A percentile compares a stretch with the other conserved stretches of the same genome.
Evolutionary conservation across 129 eudicot species (phyloP).

Genomic region (Tagetes erecta): DNA sequence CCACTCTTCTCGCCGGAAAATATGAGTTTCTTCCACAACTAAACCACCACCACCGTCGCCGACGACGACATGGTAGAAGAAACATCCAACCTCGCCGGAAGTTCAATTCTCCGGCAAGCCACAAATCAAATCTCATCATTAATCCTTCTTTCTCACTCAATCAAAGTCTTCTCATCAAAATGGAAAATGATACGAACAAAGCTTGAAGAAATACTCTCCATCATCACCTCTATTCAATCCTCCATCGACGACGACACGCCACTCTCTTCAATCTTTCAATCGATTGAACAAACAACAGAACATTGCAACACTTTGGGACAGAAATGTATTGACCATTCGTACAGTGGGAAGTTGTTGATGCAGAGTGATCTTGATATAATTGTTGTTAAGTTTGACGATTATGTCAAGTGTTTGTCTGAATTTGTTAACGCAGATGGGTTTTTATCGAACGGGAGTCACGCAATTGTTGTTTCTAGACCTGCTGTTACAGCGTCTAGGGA

Average conservation of each 20-base stretch:
- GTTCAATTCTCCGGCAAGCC: constrained; percentile 35
- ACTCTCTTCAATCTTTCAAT: constrained; percentile 37
- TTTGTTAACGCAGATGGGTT: constrained; percentile 45
- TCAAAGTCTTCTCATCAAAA: constrained; percentile 56
- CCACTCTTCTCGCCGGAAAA: constrained; percentile 23
- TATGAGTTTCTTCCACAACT: constrained; percentile 16
- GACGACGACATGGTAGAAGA: constrained; percentile 42
- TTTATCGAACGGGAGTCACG: constrained; percentile 38
- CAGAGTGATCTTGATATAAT: constrained; percentile 83
- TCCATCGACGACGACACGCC: constrained; percentile 33
- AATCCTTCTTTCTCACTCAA: constrained; percentile 55
- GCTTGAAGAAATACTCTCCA: constrained; percentile 60
- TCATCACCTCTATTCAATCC: constrained; percentile 43
- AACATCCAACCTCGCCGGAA: constrained; percentile 25
- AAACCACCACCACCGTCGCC: not conserved
- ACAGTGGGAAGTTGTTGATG: constrained; percentile 79
- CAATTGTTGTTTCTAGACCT: constrained; percentile 78
- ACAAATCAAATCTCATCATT: constrained; percentile 50
- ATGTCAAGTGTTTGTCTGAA: constrained; percentile 44
- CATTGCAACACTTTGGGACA: constrained; percentile 45
- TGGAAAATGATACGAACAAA: constrained; percentile 66
- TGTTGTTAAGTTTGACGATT: constrained; percentile 47
- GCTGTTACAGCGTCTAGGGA: constrained; percentile 53
- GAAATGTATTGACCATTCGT: constrained; percentile 50
- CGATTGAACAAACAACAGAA: constrained; percentile 41